A percentile compares a stretch with the other conserved stretches of the same genome.
Evolutionary conservation across 1,139 yeast genomes (phyloP).

Genomic region (Candida smagusa): DNA sequence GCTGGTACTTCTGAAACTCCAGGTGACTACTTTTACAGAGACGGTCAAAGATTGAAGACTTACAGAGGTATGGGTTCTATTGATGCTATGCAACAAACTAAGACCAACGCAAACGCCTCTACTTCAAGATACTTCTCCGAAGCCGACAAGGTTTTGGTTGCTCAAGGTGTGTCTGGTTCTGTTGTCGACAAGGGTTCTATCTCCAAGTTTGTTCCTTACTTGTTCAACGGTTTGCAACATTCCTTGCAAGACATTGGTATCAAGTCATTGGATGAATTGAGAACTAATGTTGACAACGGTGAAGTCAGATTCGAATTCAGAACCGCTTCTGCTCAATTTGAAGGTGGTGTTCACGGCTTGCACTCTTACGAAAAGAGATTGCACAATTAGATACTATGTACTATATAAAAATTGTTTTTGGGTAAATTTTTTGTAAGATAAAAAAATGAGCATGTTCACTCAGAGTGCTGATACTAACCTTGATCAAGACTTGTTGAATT

Average conservation of each 20-base stretch:
- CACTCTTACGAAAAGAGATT: constrained; percentile 97
- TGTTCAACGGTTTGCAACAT: constrained; percentile 94
- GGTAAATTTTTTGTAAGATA: background rate
- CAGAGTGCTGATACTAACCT: constrained; percentile 43
- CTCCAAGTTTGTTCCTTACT: constrained; percentile 89
- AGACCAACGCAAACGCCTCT: constrained; percentile 88
- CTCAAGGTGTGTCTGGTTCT: constrained; percentile 98
- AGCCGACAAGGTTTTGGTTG: constrained; percentile 91
- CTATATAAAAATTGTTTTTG: background rate
- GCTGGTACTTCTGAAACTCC: constrained; percentile 99
- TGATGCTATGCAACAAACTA: constrained; percentile 97
- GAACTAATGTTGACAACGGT: constrained; percentile 61
- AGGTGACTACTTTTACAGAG: constrained; percentile 96
- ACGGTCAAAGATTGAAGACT: constrained; percentile 94
- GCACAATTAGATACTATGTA: constrained; percentile 55
- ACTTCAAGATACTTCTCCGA: constrained; percentile 98
- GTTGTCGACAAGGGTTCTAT: constrained; percentile 97
- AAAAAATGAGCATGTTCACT: background rate
- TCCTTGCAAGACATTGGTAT: constrained; percentile 98
- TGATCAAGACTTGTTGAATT: constrained; percentile 52
- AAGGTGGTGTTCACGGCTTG: constrained; percentile 97
- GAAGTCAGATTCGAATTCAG: constrained; percentile 91
- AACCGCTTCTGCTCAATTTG: constrained; percentile 97
- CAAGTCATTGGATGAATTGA: constrained; percentile 59
- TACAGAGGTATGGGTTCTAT: constrained; percentile 99